Percentiles rank a stretch among this genome's conserved stretches.
Conservation (phyloP, 495 filamentous ascomycete genomes). For the Hypoxylon crocopeplum region DNA sequence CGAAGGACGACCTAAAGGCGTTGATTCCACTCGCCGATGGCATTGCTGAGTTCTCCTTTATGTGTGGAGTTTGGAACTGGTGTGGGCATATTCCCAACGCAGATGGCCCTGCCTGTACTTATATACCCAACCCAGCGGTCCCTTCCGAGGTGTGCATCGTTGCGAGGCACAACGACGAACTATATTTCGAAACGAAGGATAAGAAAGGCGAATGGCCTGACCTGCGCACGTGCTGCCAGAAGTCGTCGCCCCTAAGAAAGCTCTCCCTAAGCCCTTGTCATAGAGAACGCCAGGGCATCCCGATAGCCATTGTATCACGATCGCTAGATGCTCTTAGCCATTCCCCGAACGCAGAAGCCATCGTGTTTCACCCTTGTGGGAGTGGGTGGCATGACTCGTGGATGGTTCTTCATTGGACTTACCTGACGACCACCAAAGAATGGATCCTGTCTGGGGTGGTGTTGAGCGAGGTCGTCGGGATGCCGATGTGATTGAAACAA, state of each 20-base stretch:
- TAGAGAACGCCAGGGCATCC: conserved; percentile 1
- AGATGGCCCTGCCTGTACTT: conserved; percentile 5
- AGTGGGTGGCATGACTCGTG: conserved; percentile 21
- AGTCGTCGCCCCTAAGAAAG: conserved; percentile 2
- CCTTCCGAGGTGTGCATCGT: background rate
- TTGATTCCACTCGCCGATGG: conserved; percentile 2
- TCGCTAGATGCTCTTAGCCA: background rate
- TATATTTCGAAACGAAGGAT: background rate
- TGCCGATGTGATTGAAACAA: conserved; percentile 12
- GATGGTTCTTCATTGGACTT: conserved; percentile 32
- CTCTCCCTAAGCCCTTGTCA: background rate
- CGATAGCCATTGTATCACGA: conserved; percentile 20
- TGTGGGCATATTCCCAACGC: background rate
- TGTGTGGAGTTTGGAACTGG: background rate
- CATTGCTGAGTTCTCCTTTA: conserved; percentile 4
- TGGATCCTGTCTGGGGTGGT: conserved; percentile 27
- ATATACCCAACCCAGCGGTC: background rate
- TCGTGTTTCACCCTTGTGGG: conserved; percentile 27
- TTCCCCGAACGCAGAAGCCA: conserved; percentile 19
- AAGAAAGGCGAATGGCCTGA: background rate
- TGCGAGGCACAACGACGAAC: background rate
- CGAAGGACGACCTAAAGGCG: conserved; percentile 6
- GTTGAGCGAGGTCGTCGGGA: conserved; percentile 4
- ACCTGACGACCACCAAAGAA: background rate
- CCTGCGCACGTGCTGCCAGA: too few species aligned